Evolutionary conservation across 2,329 filamentous ascomycete species (phyloP).

Genomic region (Aspergillus cejpii): DNA sequence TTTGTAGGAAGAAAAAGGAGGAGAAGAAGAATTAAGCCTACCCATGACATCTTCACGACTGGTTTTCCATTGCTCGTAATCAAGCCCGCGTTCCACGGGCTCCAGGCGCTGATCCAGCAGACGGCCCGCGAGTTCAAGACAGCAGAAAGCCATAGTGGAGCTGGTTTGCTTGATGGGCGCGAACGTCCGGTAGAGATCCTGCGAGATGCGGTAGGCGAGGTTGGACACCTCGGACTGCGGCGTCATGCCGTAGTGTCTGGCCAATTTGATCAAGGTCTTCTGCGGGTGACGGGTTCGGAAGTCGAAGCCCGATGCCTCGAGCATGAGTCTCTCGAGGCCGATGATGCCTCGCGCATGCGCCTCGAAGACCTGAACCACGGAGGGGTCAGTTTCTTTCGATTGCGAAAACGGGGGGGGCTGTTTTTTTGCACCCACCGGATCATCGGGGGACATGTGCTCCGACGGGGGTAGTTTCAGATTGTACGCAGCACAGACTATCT

Average conservation of each 20-base stretch:
- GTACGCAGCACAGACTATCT: conserved; percentile 84
- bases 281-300: conserved; percentile 86
- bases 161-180: conserved; percentile 84
- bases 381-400: too few species aligned
- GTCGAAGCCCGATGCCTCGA: conserved; percentile 89
- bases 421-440: conserved; percentile 55
- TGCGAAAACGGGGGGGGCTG: too few species aligned
- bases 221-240: conserved; percentile 52
- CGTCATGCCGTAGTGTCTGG: conserved; percentile 53
- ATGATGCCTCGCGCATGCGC: conserved; percentile 71
- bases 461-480: conserved; percentile 68
- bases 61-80: conserved; percentile 47
- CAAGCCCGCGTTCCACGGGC: conserved; percentile 42
- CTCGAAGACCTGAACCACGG: conserved; percentile 83
- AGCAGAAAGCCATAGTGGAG: conserved; percentile 74
- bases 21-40: conserved; percentile 29
- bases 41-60: conserved; percentile 44
- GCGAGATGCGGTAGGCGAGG: conserved; percentile 71
- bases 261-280: conserved; percentile 73
- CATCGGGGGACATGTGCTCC: conserved; percentile 68
- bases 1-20: conserved; percentile 38
- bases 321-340: conserved; percentile 81
- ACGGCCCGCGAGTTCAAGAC: conserved; percentile 71
- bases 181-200: conserved; percentile 90
- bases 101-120: conserved; percentile 55